Evolutionary conservation across 805 yeast species (phyloP), one percentile per base, ranked within the genome.

Genomic region (Lipomyces yamadae): DNA sequence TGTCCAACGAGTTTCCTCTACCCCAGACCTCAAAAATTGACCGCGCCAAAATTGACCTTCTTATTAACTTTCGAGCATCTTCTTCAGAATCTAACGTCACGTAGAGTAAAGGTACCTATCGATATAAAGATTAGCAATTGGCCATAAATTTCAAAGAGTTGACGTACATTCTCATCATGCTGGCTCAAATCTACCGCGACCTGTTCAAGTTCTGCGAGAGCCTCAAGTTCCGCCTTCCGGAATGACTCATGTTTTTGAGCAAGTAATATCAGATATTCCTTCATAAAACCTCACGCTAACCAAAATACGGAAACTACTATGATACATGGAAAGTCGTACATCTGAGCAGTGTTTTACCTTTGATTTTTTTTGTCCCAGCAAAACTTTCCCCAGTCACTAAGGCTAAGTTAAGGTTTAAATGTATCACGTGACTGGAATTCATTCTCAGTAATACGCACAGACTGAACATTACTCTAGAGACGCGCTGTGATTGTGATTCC

Each of bases 1-100:
- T 83, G 0, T 83, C 87, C 61, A 86, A 75, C 3, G 81, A 79
- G 0, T 69, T 66, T 0, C 95, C 97, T 60, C 81, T 77, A 0
- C 97, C 97, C 91, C 95, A 92, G 3, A 90, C 77, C 73, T 93
- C 97, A 75, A 91, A 95, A 39, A 94, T 86, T 0, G 91, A 91
- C 65, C 87, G 84, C 2, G 89, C 82, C 52, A 94, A 78, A 15
- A 94, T 83, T 1, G 96, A 85, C 68, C 98, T 79, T 55, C 81
- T 79, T 24, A 92, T 81, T 76, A 91, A 82, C 59, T 83, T 80
- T 6, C 73, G 73, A 0, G 98, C 99, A 53, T 85, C 84, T 11
- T 84, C 82, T 71, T 90, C 97, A 72, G 83, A 81, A 37, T 84
- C 85, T 50, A 95, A 79, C 24, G 86, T 82, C 0, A 93, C 89